Conservation (phyloP, 2,329 filamentous ascomycete species). For the Ascochyta viciae-villosae region DNA sequence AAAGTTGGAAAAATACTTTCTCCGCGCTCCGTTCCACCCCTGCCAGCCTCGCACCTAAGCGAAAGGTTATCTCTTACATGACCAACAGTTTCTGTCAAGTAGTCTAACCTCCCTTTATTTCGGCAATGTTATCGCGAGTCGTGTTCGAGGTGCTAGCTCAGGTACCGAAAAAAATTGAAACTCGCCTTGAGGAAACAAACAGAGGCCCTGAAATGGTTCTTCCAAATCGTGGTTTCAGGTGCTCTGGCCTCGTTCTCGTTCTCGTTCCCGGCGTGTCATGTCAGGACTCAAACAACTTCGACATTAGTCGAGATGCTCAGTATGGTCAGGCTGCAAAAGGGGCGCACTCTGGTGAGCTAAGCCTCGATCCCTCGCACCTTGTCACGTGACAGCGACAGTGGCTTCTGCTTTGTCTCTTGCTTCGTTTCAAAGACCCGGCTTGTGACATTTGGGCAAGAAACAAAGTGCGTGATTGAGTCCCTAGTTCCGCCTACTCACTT, state of each 20-base stretch:
- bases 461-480: neutral
- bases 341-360: neutral
- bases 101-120: neutral
- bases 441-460: neutral
- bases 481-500: neutral
- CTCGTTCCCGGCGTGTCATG: neutral
- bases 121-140: conserved; percentile 13
- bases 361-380: neutral
- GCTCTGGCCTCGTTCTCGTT: neutral
- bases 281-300: neutral
- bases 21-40: neutral
- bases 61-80: conserved; percentile 5
- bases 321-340: neutral
- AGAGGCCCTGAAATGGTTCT: conserved; percentile 23
- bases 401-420: neutral
- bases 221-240: conserved; percentile 5
- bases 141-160: conserved; percentile 1
- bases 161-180: conserved; percentile 9
- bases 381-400: neutral
- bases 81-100: neutral
- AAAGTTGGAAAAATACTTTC: conserved; percentile 2
- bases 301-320: neutral
- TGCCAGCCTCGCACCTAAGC: neutral
- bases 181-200: neutral
- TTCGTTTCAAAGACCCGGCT: too few species aligned